Evolutionary conservation across 805 yeast species (phyloP).

Genomic region (Cyberlindnera xishuangbannaensis): DNA sequence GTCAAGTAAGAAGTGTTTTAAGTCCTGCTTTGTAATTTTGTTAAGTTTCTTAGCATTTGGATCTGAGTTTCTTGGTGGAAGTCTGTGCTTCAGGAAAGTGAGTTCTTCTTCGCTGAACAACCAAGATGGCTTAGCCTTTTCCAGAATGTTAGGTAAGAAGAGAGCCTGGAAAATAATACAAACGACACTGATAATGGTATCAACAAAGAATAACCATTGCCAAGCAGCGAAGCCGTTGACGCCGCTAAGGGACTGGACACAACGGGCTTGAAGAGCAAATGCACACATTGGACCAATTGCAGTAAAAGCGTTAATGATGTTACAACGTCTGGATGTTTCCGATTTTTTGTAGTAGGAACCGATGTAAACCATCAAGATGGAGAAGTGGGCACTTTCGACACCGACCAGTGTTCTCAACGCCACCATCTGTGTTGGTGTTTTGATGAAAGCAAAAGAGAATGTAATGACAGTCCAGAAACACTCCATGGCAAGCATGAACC

Average conservation of each 20-base stretch:
- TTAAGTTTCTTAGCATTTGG: slow-evolving; percentile 4
- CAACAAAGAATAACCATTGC: slow-evolving; percentile 66
- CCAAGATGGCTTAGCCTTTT: slow-evolving; percentile 27
- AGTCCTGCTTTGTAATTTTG: slow-evolving; percentile 3
- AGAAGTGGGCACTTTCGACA: slow-evolving; percentile 62
- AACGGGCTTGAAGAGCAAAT: slow-evolving; percentile 51
- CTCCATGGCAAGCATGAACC: slow-evolving; percentile 25
- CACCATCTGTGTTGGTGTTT: slow-evolving; percentile 45
- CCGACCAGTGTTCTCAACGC: slow-evolving; percentile 65
- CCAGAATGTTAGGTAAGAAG: slow-evolving; percentile 26
- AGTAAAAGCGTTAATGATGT: slow-evolving; percentile 56
- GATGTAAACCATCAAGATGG: slow-evolving; percentile 53
- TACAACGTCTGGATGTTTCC: slow-evolving; percentile 59
- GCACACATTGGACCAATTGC: slow-evolving; percentile 55
- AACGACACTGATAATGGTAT: slow-evolving; percentile 47
- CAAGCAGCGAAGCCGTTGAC: slow-evolving; percentile 47
- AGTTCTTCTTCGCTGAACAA: slow-evolving; percentile 15
- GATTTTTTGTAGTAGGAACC: slow-evolving; percentile 54
- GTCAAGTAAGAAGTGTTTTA: slow-evolving; percentile 6
- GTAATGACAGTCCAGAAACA: slow-evolving; percentile 60
- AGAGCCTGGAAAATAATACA: slow-evolving; percentile 12
- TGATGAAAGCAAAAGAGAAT: slow-evolving; percentile 46
- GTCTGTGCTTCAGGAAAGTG: slow-evolving; percentile 6
- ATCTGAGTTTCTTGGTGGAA: slow-evolving; percentile 9
- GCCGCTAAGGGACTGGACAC: slow-evolving; percentile 37